Percentiles rank a stretch among this genome's conserved stretches.
Evolutionary conservation across 1,139 yeast species (phyloP).

Genomic region (Suhomyces anneliseae): DNA sequence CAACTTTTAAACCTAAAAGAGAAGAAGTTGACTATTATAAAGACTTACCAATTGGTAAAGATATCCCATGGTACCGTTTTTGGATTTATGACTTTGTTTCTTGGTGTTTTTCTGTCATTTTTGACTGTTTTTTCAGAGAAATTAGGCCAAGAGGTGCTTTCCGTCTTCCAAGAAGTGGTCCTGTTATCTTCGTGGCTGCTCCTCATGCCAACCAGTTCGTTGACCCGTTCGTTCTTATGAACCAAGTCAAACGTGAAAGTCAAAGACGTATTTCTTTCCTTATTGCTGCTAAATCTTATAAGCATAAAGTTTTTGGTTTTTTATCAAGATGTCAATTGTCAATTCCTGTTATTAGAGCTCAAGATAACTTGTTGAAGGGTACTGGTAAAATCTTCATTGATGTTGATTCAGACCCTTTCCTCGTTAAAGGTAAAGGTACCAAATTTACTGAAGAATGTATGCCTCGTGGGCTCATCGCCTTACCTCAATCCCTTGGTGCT

Average conservation of each 20-base stretch:
- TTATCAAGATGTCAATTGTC: constrained; percentile 75
- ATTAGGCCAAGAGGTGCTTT: constrained; percentile 90
- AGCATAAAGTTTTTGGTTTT: constrained; percentile 66
- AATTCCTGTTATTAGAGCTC: constrained; percentile 90
- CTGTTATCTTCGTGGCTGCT: constrained; percentile 93
- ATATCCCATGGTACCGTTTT: constrained; percentile 34
- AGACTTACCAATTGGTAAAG: not conserved
- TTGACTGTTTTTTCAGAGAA: constrained; percentile 77
- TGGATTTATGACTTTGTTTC: constrained; percentile 48
- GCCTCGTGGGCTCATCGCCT: constrained; percentile 68
- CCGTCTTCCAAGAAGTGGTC: constrained; percentile 79
- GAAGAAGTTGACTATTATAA: not conserved
- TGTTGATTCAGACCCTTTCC: constrained; percentile 45
- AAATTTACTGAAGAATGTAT: constrained; percentile 65
- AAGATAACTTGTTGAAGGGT: constrained; percentile 69
- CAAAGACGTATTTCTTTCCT: constrained; percentile 78
- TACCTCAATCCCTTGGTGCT: constrained; percentile 79
- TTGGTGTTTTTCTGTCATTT: constrained; percentile 47
- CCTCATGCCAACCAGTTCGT: constrained; percentile 98
- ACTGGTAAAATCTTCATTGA: constrained; percentile 59
- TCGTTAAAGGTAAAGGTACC: constrained; percentile 67
- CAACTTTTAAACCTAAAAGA: not conserved
- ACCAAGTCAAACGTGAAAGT: constrained; percentile 72
- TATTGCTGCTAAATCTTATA: constrained; percentile 81
- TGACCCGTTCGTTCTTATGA: constrained; percentile 84